Percentiles rank a stretch among this genome's conserved stretches.
Evolutionary conservation across 495 filamentous ascomycete genomes (phyloP).

Genomic region (Hypoxylon cercidicola): DNA sequence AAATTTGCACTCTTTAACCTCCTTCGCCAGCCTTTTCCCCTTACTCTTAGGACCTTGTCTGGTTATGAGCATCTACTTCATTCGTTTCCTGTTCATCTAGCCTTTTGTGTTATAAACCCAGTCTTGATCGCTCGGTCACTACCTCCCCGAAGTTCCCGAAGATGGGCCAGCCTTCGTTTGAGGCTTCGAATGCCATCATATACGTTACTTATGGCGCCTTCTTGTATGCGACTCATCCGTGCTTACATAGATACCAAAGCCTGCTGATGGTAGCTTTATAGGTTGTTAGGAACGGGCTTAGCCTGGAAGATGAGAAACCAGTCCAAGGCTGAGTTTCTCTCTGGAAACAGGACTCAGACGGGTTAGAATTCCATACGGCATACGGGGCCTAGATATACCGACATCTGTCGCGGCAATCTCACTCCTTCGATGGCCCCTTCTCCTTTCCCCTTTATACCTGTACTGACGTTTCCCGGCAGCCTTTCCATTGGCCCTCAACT

Average conservation of each 20-base stretch:
- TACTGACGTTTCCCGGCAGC: slow-evolving; percentile 57
- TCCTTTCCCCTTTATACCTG: slow-evolving; percentile 9
- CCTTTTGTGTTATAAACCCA: slow-evolving; percentile 2
- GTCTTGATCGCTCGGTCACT: slow-evolving; percentile 1
- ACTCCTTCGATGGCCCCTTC: background rate
- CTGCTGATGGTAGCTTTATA: slow-evolving; percentile 44
- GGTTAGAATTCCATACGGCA: slow-evolving; percentile 64
- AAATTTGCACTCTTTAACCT: slow-evolving; percentile 6
- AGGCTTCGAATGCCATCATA: slow-evolving; percentile 79
- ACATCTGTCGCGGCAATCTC: slow-evolving; percentile 5
- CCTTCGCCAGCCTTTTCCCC: background rate
- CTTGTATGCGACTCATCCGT: slow-evolving; percentile 62
- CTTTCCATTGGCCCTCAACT: slow-evolving; percentile 79
- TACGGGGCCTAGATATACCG: slow-evolving; percentile 21
- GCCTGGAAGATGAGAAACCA: slow-evolving; percentile 76
- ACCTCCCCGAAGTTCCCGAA: background rate
- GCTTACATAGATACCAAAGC: background rate
- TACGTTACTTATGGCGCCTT: slow-evolving; percentile 78
- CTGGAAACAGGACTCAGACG: slow-evolving; percentile 78
- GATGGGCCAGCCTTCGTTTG: slow-evolving; percentile 75
- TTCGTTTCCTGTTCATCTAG: background rate
- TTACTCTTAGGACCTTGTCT: background rate
- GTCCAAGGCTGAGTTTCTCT: slow-evolving; percentile 72
- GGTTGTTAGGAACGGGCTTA: slow-evolving; percentile 69
- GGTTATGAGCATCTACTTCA: background rate